These are phyloP conservation scores for Globisporangium uncinulatum DNA, from an alignment of 352 stramenopile species.

Conservation along the genomic window DNA sequence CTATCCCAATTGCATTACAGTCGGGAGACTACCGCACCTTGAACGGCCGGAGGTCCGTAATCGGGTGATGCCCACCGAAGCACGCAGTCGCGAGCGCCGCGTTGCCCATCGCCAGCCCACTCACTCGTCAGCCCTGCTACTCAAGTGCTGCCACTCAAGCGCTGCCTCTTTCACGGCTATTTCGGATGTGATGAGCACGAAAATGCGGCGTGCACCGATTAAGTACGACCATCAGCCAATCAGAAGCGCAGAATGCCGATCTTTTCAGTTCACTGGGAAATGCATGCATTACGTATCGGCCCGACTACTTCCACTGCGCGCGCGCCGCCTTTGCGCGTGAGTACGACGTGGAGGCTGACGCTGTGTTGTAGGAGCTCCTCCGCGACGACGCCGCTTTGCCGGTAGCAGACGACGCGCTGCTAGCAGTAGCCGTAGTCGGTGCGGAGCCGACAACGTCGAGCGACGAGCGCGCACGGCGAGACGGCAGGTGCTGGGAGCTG, in stretches of 20 bases:
- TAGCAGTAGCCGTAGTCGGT: not conserved
- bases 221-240: constrained; percentile 9
- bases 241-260: constrained; percentile 3
- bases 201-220: not conserved
- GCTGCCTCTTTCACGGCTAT: not conserved
- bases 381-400: not conserved
- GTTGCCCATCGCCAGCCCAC: constrained; percentile 17
- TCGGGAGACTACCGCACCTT: not conserved
- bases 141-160: not conserved
- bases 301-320: constrained; percentile 42
- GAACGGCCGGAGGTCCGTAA: not conserved
- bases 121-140: not conserved
- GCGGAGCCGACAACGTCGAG: constrained; percentile 20
- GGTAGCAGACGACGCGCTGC: not conserved
- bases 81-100: constrained; percentile 15
- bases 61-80: constrained; percentile 4
- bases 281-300: not conserved
- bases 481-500: constrained; percentile 13
- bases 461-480: constrained; percentile 27
- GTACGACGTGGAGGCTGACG: constrained; percentile 9
- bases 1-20: not conserved
- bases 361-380: constrained; percentile 7
- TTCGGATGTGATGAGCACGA: constrained; percentile 3
- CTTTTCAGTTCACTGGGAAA: constrained; percentile 2
- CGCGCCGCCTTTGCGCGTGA: constrained; percentile 22